Base-by-base conservation (phyloP, 768 basidiomycete genomes). In the Coprinellus micaceus region DNA sequence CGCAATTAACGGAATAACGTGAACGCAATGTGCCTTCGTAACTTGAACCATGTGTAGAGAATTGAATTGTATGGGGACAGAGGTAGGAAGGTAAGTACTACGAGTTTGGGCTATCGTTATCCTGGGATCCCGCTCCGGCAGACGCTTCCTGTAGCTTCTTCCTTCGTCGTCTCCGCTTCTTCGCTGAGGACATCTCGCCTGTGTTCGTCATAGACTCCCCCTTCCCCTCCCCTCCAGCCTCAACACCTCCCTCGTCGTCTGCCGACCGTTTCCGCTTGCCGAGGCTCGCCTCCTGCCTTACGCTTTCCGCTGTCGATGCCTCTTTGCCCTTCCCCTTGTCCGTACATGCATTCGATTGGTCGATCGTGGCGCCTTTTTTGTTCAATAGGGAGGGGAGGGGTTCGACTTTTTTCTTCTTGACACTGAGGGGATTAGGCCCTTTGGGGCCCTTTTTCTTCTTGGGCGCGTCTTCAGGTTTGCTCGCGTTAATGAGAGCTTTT, bases 381-480 rank as follows among this genome's bases (percentile, higher is more conserved):
- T 61, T 22, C n/a, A n/a, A n/a, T n/a, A n/a, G n/a, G n/a, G 80
- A 63, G 60, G 77, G 48, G 52, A 39, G 15, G 41, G 53, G 62
- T 37, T 37, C 63, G 4, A 61, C 47, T 63, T 82, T 83, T 70
- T 91, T 95, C 78, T 94, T 97, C 79, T 93, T 94, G 44, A 95
- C 75, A 58, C 92, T 94, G 2, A 98, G 79, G 7, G 96, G 93
- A 73, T 98, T 98, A 1, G 95, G 94, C 0, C 82, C 91, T 66
- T 92, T 95, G 0, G 88, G 87, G 0, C 84, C 86, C 63, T 82
- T 90, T 49, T 49, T 49, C 65, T 76, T 84, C 67, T 82, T 89
- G 59, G 74, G 77, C 12, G 67, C 72, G n/a, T 69, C 67, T 59
- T 80, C 56, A 25, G 67, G 52, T 33, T 63, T 62, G 13, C 71